Evolutionary conservation across 768 basidiomycete genomes (phyloP), one percentile per base, ranked within the genome.

Genomic region (Mycena vulgaris): DNA sequence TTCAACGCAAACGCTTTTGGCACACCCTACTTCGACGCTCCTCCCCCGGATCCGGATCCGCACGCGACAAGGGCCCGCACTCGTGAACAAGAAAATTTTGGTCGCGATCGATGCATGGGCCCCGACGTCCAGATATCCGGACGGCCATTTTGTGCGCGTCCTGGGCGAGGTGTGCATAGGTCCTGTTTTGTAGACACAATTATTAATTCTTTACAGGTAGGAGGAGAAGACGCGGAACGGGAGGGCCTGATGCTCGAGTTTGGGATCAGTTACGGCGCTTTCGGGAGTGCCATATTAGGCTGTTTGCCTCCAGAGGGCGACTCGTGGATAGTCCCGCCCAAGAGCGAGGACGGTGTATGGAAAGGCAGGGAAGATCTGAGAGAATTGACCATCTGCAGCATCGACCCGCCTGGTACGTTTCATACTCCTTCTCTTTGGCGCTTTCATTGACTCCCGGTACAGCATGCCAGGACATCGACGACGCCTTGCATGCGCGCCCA

Each of bases 391-490:
- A 89, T 99, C 35, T 99, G 98, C 80, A 98, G 96, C 77, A 99
- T 99, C 73, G 98, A 99, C 83, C 98, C 98, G 3, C 96, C 96
- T 16, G 91, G 96, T 95, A 70, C 35, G 80, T 76, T 9, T 48
- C 9, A 28, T n/a, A 16, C 11, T 19, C 40, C 13, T 68, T 3
- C 27, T 49, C 11, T 45, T 33, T 19, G 37, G 47, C 17, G 3
- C 45, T 21, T 27, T n/a, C 19, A 53, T 42, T 66, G 31, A 62
- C 23, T 16, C 5, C 3, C 59, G 23, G 66, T 47, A 1, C 66
- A 97, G 96, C 90, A 52, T 99, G 98, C 82, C 95, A 97, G 76
- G 98, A 99, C 82, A 99, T 99, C 21, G 98, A 99, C 75, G 98
- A 99, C 79, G 98, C 98, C 0, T 83, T 99, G 17, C 98, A 99